Conservation (phyloP, 495 filamentous ascomycete genomes). For the Aspergillus sparsus region DNA sequence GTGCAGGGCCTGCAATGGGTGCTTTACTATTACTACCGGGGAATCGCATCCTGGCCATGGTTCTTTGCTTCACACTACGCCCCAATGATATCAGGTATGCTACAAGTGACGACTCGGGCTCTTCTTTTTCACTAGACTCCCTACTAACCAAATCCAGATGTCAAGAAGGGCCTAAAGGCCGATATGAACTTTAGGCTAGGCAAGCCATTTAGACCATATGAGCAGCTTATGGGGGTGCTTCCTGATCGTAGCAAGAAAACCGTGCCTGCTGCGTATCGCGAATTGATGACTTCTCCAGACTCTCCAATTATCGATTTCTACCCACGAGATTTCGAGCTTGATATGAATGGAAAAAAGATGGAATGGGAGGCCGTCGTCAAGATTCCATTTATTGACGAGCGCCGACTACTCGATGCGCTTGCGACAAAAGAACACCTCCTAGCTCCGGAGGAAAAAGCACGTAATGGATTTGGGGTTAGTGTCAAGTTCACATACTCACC, state of each 20-base stretch:
- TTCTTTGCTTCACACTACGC: conserved; percentile 96
- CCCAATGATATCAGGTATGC: conserved; percentile 86
- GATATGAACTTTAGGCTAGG: conserved; percentile 91
- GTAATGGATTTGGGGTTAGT: conserved; percentile 89
- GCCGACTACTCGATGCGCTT: conserved; percentile 80
- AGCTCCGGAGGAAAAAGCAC: conserved; percentile 68
- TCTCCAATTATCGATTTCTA: conserved; percentile 99
- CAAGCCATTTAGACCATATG: conserved; percentile 89
- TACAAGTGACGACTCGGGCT: neutral
- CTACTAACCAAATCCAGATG: conserved; percentile 54
- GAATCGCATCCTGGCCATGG: conserved; percentile 98
- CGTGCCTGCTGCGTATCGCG: conserved; percentile 83
- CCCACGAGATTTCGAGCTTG: conserved; percentile 93
- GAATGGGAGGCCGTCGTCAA: conserved; percentile 99
- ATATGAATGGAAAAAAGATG: conserved; percentile 99
- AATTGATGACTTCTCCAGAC: conserved; percentile 84
- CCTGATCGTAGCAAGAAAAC: conserved; percentile 97
- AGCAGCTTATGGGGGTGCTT: conserved; percentile 97
- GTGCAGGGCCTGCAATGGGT: conserved; percentile 99
- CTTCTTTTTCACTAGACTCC: neutral
- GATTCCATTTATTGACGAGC: conserved; percentile 97
- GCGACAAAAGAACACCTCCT: conserved; percentile 76
- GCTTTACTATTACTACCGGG: conserved; percentile 95
- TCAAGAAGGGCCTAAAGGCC: conserved; percentile 82
- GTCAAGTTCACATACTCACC: conserved; percentile 89